Percentiles rank a stretch among this genome's conserved stretches.
Conservation (phyloP, 257 asterid genomes). For the Thymus quinquecostatus region DNA sequence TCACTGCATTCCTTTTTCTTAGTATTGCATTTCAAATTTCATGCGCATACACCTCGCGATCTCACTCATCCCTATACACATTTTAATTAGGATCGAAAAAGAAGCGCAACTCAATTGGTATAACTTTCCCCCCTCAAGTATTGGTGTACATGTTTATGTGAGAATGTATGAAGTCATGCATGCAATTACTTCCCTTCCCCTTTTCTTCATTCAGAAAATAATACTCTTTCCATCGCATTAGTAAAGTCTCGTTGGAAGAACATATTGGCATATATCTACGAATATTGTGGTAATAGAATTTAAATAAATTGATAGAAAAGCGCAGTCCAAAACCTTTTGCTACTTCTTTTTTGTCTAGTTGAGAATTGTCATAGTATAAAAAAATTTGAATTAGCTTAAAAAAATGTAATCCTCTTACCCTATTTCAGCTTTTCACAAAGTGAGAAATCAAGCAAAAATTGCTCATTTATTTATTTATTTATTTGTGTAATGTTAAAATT, state of each 20-base stretch:
- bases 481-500: not conserved
- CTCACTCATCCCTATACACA: not conserved
- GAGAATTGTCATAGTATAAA: slow-evolving; percentile 4
- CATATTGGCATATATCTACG: too few species aligned
- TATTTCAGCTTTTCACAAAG: slow-evolving; percentile 19
- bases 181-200: too few species aligned
- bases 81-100: too few species aligned
- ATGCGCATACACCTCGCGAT: slow-evolving; percentile 11
- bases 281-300: too few species aligned
- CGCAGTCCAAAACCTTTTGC: not conserved
- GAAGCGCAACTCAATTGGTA: too few species aligned
- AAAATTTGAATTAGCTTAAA: not conserved
- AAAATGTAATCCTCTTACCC: not conserved
- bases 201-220: too few species aligned
- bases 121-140: too few species aligned
- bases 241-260: too few species aligned
- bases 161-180: too few species aligned
- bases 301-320: not conserved
- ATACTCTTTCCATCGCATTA: too few species aligned
- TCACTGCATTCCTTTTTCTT: slow-evolving; percentile 10
- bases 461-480: not conserved
- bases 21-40: not conserved
- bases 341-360: slow-evolving; percentile 14
- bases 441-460: slow-evolving; percentile 4
- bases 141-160: too few species aligned